Evolutionary conservation across 306 rosid genomes (phyloP).

Genomic region (Inga oerstediana): DNA sequence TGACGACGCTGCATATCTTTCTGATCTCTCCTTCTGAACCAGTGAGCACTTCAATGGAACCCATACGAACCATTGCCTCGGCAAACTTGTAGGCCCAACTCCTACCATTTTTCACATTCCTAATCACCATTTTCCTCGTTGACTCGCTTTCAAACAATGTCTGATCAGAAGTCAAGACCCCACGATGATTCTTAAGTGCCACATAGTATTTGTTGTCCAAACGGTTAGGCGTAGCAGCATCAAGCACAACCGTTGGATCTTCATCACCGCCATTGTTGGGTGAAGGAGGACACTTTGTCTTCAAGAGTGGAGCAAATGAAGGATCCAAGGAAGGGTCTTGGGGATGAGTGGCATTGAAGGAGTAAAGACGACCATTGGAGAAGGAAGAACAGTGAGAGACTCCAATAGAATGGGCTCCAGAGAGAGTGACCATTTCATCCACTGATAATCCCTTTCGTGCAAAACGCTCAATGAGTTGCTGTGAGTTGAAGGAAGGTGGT

Average conservation of each 20-base stretch:
- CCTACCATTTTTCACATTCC: constrained; percentile 30
- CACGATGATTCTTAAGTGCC: constrained; percentile 33
- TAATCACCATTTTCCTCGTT: constrained; percentile 33
- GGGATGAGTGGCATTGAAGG: not conserved
- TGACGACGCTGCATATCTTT: constrained; percentile 25
- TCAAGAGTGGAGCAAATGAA: not conserved
- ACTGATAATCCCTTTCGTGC: not conserved
- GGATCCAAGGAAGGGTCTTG: constrained; percentile 5
- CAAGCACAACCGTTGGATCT: not conserved
- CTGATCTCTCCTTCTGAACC: constrained; percentile 45
- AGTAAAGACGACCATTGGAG: not conserved
- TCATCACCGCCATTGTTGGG: not conserved
- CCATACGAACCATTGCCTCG: constrained; percentile 52
- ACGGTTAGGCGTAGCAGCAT: constrained; percentile 2
- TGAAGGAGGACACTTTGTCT: not conserved
- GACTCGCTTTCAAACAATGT: constrained; percentile 24
- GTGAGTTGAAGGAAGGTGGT: not conserved
- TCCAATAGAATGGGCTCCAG: not conserved
- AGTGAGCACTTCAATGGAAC: constrained; percentile 40
- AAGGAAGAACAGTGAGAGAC: constrained; percentile 2
- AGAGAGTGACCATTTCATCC: constrained; percentile 1
- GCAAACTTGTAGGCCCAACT: constrained; percentile 42
- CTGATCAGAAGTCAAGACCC: constrained; percentile 47
- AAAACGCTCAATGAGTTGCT: not conserved
- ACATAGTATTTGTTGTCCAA: constrained; percentile 45